Evolutionary conservation across 2,329 filamentous ascomycete genomes (phyloP), one percentile per base, ranked within the genome.

Genomic region (Drechslera avenae): DNA sequence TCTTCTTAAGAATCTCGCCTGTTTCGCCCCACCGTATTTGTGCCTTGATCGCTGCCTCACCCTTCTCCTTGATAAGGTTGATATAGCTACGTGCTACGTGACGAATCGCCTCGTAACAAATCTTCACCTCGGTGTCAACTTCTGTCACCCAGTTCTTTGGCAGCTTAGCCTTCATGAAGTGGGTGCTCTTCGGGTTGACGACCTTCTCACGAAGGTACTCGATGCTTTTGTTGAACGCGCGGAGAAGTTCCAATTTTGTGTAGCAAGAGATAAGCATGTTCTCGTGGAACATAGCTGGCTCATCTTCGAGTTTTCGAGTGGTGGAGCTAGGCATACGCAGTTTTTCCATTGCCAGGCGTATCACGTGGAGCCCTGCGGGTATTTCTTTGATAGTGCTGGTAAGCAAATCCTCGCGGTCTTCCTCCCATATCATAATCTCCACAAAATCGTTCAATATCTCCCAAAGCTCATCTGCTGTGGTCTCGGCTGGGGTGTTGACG

Each of bases 231-330:
- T 47, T 40, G 14, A 59, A 35, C 9, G 56, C 50, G 33, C 56
- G 59, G 3, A 64, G 41, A 5, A 60, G 32, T 49, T 70, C 67
- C 23, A 71, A 59, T 12, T 59, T 49, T 4, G 58, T 57, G 50
- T 66, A 69, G 40, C 53, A 56, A 13, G 53, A 52, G 5, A 60
- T 56, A 31, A 71, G 60, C 49, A 58, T 56, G 37, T 57, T 55
- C 39, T 68, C 66, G 44, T 61, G 52, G 53, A 65, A 52, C 55
- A 67, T 54, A 2, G 55, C 46, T 2, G 50, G 43, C 12, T 62
- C 57, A 18, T 62, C 54, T 28, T 52, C 59, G 5, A 42, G 46
- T 10, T 54, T 54, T 13, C 37, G 23, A 19, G 34, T 32, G 10
- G 56, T 57, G 10, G 42, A 9, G 5, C 33, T 33, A 2, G 46